A percentile compares a stretch with the other conserved stretches of the same genome.
Evolutionary conservation across 306 rosid species (phyloP).

Genomic region (Cicer chorassanicum): DNA sequence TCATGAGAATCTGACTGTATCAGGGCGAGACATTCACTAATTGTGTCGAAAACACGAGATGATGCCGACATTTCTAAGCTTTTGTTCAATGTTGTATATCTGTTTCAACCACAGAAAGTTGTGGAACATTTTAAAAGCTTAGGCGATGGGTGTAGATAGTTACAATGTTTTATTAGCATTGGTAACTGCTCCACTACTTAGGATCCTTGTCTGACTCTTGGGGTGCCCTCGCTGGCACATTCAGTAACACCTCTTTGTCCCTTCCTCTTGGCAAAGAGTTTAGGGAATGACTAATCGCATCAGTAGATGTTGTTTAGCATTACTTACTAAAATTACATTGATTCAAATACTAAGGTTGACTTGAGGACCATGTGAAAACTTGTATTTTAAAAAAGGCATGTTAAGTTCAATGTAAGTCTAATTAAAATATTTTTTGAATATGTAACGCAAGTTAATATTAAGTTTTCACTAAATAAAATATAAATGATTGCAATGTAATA

Average conservation of each 20-base stretch:
- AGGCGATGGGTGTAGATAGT: slow-evolving; percentile 31
- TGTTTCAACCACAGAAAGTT: neutral
- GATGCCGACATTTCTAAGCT: slow-evolving; percentile 49
- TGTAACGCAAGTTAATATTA: neutral
- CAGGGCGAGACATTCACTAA: slow-evolving; percentile 50
- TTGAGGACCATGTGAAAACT: no score
- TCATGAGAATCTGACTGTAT: slow-evolving; percentile 52
- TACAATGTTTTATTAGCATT: slow-evolving; percentile 45
- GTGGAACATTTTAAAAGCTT: neutral
- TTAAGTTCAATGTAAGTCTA: no score
- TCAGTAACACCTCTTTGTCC: neutral
- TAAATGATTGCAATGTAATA: no score
- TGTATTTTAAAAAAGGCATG: no score
- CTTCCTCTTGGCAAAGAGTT: neutral
- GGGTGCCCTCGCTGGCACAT: neutral
- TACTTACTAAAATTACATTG: no score
- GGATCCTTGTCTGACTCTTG: slow-evolving; percentile 1
- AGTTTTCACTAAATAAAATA: neutral
- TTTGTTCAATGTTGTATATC: neutral
- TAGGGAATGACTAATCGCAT: neutral
- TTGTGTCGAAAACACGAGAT: slow-evolving; percentile 47
- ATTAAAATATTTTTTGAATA: neutral
- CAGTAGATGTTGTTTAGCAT: no score
- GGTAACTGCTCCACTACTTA: slow-evolving; percentile 44
- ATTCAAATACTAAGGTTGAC: no score